Base-by-base conservation (phyloP, 768 basidiomycete species). In the Leccinum boreale region DNA sequence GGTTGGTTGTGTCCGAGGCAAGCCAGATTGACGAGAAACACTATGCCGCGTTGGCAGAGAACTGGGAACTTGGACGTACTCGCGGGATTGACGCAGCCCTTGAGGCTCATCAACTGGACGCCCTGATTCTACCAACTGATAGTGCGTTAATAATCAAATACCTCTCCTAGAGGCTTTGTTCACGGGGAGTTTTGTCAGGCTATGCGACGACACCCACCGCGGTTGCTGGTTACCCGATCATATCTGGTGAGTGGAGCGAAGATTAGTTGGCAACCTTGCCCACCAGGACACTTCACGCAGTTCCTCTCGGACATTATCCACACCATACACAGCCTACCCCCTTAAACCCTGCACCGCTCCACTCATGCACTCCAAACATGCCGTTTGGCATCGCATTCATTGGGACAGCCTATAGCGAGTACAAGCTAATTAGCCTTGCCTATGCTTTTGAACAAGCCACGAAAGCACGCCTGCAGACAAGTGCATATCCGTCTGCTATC, bases 361-460 rank as follows among this genome's bases (percentile, higher is more conserved):
- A 66, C 42, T 58, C 24, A 14, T 54, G 58, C 45, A 64, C 67
- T 24, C 74, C 84, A 4, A 82, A 83, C 11, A 78, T 82, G 42
- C 85, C 85, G 0, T 82, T 86, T 49, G 86, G 86, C 1, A 67
- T 87, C 6, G 79, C 83, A 3, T 87, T 87, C 72, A 62, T 85
- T 10, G 84, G 84, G 0, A 83, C 84, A 1, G 81, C 81, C 14
- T 87, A 82, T 67, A 81, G 81, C 45, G 86, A 86, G 56, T 81
- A 79, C 63, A 69, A 77, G 19, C 74, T 87, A 47, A 77, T 88
- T 56, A 75, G 80, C 0, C 78, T 83, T 58, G 87, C 77, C 3
- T 87, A 79, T 69, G 85, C 85, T 2, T 87, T 84, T 60, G 86
- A 89, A 65, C 86, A 87, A 66, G 78, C 78, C 55, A 87, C 86